Percentiles rank a stretch among this genome's conserved stretches.
Evolutionary conservation across 192 early-diverging fungal genomes (phyloP).

Genomic region (Coemansia reversa): DNA sequence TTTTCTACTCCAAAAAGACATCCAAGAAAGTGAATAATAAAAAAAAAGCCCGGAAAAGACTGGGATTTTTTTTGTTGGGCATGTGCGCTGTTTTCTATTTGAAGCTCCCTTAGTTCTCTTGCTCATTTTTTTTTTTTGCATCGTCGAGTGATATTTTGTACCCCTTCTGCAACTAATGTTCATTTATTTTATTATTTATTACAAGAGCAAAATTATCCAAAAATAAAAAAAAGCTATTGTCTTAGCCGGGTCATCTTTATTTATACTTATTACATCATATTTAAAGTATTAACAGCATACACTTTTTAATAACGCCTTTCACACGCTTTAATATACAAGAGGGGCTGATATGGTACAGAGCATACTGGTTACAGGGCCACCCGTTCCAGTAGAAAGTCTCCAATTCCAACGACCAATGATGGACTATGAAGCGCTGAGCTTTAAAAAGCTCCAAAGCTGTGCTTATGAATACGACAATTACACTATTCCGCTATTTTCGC

Average conservation of each 20-base stretch:
- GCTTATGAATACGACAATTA: conserved; percentile 49
- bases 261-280: conserved; percentile 9
- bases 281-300: conserved; percentile 1
- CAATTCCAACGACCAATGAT: conserved; percentile 35
- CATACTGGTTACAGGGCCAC: background rate
- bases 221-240: conserved; percentile 3
- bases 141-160: too few relatives aligned
- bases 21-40: too few relatives aligned
- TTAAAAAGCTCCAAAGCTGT: conserved; percentile 31
- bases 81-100: too few relatives aligned
- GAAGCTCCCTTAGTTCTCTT: too few relatives aligned
- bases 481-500: conserved; percentile 31
- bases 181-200: background rate
- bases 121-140: too few relatives aligned
- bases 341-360: background rate
- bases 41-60: too few relatives aligned
- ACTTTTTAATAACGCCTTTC: conserved; percentile 1
- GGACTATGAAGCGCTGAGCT: conserved; percentile 23
- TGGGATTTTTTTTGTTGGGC: too few relatives aligned
- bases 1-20: too few relatives aligned
- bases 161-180: background rate
- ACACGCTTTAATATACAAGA: too few relatives aligned
- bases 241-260: background rate
- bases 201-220: background rate
- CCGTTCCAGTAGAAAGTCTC: conserved; percentile 10